Evolutionary conservation across 495 filamentous ascomycete genomes (phyloP).

Genomic region (Penicillium diatomitis): DNA sequence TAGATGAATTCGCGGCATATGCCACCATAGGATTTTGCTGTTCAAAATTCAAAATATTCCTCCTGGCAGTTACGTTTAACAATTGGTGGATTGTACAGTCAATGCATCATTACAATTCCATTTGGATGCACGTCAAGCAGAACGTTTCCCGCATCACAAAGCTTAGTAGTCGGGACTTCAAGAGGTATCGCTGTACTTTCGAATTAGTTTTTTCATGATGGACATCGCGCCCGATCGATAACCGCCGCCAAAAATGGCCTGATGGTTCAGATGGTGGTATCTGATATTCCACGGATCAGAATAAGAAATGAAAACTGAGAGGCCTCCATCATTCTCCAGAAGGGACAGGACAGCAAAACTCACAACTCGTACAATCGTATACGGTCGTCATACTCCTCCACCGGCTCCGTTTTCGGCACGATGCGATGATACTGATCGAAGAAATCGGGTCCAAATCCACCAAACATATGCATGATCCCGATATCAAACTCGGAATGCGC

Average conservation of each 20-base stretch:
- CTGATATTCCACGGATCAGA: constrained; percentile 25
- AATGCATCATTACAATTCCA: no score
- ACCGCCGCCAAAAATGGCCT: constrained; percentile 71
- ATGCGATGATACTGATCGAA: constrained; percentile 67
- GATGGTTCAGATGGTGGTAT: constrained; percentile 87
- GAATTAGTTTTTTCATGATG: constrained; percentile 62
- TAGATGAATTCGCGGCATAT: no score
- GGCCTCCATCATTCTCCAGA: no score
- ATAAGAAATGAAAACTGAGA: background rate
- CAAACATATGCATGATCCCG: constrained; percentile 95
- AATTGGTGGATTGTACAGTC: no score
- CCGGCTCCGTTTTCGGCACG: constrained; percentile 71
- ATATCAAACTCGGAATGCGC: constrained; percentile 85
- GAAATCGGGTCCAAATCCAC: constrained; percentile 67
- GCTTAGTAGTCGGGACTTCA: background rate
- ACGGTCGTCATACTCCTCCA: constrained; percentile 76
- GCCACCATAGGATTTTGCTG: no score
- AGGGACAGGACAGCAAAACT: constrained; percentile 26
- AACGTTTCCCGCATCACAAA: no score
- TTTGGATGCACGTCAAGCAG: no score
- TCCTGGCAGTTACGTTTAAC: background rate
- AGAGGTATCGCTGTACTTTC: constrained; percentile 48
- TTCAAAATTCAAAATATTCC: background rate
- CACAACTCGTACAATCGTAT: constrained; percentile 73
- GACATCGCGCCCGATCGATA: constrained; percentile 64